A percentile compares a stretch with the other conserved stretches of the same genome.
phyloP scores from a whole-genome alignment of 2,329 filamentous ascomycete genomes.

The Tolypocladium sp. region DNA sequence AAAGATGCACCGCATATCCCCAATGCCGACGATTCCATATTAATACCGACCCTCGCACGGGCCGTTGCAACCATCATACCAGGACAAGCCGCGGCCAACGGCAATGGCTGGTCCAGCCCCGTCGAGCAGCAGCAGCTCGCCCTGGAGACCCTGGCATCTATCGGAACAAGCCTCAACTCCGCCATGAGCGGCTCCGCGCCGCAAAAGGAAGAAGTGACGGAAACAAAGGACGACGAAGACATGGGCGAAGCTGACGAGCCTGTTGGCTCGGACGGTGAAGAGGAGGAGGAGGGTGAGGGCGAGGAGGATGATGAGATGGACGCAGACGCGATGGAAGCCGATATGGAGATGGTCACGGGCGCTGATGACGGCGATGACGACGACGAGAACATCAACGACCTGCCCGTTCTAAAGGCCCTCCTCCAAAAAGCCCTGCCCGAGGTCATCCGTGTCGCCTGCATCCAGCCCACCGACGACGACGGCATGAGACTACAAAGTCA shows the following conservation, averaged over 20 bases:
- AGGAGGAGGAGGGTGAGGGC: slow-evolving; percentile 23
- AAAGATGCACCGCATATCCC: slow-evolving; percentile 11
- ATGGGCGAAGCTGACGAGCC: slow-evolving; percentile 28
- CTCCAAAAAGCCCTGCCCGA: slow-evolving; percentile 27
- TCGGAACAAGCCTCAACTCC: slow-evolving; percentile 49
- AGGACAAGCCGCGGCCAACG: slow-evolving; percentile 16
- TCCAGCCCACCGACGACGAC: slow-evolving; percentile 30
- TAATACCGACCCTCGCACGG: slow-evolving; percentile 27
- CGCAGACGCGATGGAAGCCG: slow-evolving; percentile 48
- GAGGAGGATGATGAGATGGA: slow-evolving; percentile 44
- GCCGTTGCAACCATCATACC: slow-evolving; percentile 17
- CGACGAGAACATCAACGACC: slow-evolving; percentile 33
- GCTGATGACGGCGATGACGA: slow-evolving; percentile 29
- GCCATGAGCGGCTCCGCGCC: slow-evolving; percentile 28
- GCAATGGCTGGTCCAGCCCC: slow-evolving; percentile 27
- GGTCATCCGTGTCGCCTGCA: slow-evolving; percentile 36
- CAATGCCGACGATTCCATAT: slow-evolving; percentile 21
- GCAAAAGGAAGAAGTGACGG: slow-evolving; percentile 19
- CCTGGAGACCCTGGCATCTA: slow-evolving; percentile 54
- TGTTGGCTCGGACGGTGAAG: slow-evolving; percentile 20
- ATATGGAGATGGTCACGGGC: slow-evolving; percentile 57
- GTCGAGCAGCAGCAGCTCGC: slow-evolving; percentile 43
- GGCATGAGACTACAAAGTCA: slow-evolving; percentile 37
- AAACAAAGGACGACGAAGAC: slow-evolving; percentile 29
- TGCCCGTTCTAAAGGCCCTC: slow-evolving; percentile 41